Conservation (phyloP, 179 eudicot genomes). For the Dionaea muscipula region DNA sequence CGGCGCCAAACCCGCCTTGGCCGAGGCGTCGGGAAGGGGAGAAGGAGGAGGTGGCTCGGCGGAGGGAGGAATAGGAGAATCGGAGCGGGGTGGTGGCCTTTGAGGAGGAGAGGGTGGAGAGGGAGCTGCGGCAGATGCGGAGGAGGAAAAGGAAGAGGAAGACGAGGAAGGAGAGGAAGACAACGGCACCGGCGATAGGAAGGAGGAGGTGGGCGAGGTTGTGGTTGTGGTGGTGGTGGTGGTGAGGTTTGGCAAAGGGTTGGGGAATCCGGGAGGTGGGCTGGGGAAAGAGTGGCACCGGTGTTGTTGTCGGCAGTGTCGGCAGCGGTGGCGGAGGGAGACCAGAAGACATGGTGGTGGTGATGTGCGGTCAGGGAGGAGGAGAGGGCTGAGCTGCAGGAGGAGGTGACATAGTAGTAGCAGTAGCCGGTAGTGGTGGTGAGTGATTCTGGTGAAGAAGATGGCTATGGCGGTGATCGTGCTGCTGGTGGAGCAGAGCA, state of each 20-base stretch:
- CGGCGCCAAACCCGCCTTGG: slow-evolving; percentile 78
- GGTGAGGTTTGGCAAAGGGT: too few species aligned
- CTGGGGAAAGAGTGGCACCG: too few species aligned
- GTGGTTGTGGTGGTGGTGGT: slow-evolving; percentile 12
- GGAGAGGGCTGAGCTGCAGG: background rate
- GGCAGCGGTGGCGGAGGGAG: slow-evolving; percentile 9
- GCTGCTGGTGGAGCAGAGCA: too few species aligned
- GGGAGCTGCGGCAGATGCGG: slow-evolving; percentile 21
- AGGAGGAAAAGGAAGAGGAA: slow-evolving; percentile 28
- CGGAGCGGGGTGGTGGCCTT: slow-evolving; percentile 33
- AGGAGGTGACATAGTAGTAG: background rate
- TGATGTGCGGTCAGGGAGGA: background rate
- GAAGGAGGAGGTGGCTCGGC: slow-evolving; percentile 53
- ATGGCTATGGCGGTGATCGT: too few species aligned
- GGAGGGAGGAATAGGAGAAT: slow-evolving; percentile 56
- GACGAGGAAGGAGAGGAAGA: slow-evolving; percentile 18
- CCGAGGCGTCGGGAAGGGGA: slow-evolving; percentile 56
- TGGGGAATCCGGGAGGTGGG: too few species aligned
- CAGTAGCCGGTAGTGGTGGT: too few species aligned
- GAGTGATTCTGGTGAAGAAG: too few species aligned
- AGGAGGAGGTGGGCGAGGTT: slow-evolving; percentile 10
- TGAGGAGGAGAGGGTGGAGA: slow-evolving; percentile 23
- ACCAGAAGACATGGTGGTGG: slow-evolving; percentile 19
- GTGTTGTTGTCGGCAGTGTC: too few species aligned
- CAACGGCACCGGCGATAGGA: slow-evolving; percentile 13